Base-by-base conservation (phyloP, 768 basidiomycete genomes). In the Cantharellus anzutake region DNA sequence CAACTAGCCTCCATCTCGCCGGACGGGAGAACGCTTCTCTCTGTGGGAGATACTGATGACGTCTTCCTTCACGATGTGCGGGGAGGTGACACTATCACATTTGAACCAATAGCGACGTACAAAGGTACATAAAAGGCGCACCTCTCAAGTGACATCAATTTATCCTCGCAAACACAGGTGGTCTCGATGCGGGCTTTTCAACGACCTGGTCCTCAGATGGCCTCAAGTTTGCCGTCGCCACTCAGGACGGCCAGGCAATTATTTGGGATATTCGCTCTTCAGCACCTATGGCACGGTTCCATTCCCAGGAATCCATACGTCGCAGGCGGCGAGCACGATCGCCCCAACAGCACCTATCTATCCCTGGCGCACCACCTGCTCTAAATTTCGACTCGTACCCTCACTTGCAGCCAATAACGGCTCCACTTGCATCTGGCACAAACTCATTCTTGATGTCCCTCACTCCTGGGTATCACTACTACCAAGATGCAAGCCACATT, bases 11-110 rank as follows among this genome's bases (percentile, higher is more conserved):
- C 91, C 4, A 78, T 97, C 65, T 91, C 90, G 0, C 90, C 89
- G 0, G 88, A 94, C 66, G 85, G 90, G 0, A 78, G 80, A 51
- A 90, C 84, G 0, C 76, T 97, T 11, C 78, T 96, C 1, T 89
- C 84, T 2, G 92, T 93, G 0, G 92, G 93, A 34, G 92, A 97
- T 68, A 91, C 90, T 5, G 80, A 82, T 51, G 83, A 88, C 60
- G 82, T 93, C 5, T 85, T 82, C 67, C 76, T 97, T 11, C 86
- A 91, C 66, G 79, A 81, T 59, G 76, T 93, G 61, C 77, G 79
- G 2, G 83, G 83, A 44, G 81, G 84, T 38, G 71, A 77, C 11
- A 71, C 68, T 37, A 73, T 85, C 63, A 72, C 78, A 2, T 86
- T 90, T 64, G 68, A 77, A 16, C 79, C 78, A 42, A 83, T 90